These are phyloP conservation scores for Juglanconis sp. DNA, from an alignment of 2,329 filamentous ascomycete genomes.

Conservation along the genomic window DNA sequence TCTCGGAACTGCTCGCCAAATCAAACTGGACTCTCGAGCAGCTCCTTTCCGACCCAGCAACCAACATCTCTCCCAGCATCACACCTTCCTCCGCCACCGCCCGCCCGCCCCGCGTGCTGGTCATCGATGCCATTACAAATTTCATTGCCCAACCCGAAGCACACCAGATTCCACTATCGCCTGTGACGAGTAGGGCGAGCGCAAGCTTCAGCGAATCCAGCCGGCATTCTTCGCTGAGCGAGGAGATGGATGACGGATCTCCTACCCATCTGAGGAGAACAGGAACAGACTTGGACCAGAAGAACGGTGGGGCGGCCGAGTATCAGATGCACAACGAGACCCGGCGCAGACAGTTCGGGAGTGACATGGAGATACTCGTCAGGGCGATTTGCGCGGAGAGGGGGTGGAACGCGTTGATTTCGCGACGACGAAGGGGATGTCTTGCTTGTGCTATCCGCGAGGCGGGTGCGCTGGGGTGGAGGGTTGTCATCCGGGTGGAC, in stretches of 20 bases:
- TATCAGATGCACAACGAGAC: slow-evolving; percentile 56
- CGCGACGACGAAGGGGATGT: slow-evolving; percentile 64
- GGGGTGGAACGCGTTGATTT: slow-evolving; percentile 72
- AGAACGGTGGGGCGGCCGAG: slow-evolving; percentile 30
- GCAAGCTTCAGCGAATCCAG: slow-evolving; percentile 18
- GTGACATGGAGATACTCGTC: slow-evolving; percentile 67
- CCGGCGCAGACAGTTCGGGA: slow-evolving; percentile 55
- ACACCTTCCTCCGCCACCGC: slow-evolving; percentile 27
- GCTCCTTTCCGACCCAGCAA: slow-evolving; percentile 38
- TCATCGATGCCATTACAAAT: slow-evolving; percentile 62
- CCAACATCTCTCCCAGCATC: slow-evolving; percentile 29
- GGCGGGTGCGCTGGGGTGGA: slow-evolving; percentile 67
- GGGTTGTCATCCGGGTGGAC: slow-evolving; percentile 61
- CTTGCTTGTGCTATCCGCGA: slow-evolving; percentile 72
- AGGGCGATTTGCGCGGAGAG: slow-evolving; percentile 71
- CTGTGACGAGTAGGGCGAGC: slow-evolving; percentile 38
- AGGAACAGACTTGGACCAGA: neutral
- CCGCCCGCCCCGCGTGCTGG: slow-evolving; percentile 45
- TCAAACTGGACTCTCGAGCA: slow-evolving; percentile 44
- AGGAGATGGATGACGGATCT: slow-evolving; percentile 3
- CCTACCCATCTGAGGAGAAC: neutral
- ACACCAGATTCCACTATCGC: slow-evolving; percentile 47
- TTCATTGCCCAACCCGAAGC: slow-evolving; percentile 41
- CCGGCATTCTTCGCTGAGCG: slow-evolving; percentile 16
- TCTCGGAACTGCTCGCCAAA: slow-evolving; percentile 53